These are phyloP conservation scores for Marchantia polymorpha DNA, from an alignment of 225 moss, liverwort and hornwort species.

Conservation along the genomic window DNA sequence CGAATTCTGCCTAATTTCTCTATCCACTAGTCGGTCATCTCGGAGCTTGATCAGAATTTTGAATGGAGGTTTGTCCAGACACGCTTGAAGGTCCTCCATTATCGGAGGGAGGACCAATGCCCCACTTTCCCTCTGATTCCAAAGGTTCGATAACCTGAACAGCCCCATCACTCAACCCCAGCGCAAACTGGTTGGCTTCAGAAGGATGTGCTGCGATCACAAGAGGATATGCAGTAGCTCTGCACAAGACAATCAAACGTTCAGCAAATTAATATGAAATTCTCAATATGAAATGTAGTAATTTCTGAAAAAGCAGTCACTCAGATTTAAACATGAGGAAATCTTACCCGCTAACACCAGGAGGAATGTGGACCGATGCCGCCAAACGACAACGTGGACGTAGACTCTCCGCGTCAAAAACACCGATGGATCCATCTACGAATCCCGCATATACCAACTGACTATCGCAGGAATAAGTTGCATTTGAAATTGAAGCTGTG, in stretches of 20 bases:
- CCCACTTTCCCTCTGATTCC: constrained; percentile 91
- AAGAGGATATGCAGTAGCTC: constrained; percentile 83
- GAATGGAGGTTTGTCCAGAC: constrained; percentile 83
- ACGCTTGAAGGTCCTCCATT: constrained; percentile 68
- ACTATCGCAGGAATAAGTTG: constrained; percentile 94
- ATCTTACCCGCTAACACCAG: constrained; percentile 81
- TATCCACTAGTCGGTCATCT: constrained; percentile 54
- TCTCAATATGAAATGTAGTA: neutral
- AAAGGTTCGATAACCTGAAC: constrained; percentile 95
- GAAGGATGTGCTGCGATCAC: constrained; percentile 92
- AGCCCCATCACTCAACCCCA: constrained; percentile 94
- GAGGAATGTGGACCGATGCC: constrained; percentile 86
- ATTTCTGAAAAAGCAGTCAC: neutral
- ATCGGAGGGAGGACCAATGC: constrained; percentile 73
- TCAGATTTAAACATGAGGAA: neutral
- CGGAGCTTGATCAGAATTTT: constrained; percentile 85
- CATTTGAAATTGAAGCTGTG: constrained; percentile 83
- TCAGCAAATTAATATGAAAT: neutral
- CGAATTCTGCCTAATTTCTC: constrained; percentile 25
- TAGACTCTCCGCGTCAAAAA: constrained; percentile 91
- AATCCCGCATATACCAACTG: constrained; percentile 86
- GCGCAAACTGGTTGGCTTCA: constrained; percentile 91
- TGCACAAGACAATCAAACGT: constrained; percentile 22
- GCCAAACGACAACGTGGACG: constrained; percentile 84
- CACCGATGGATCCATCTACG: constrained; percentile 93